Evolutionary conservation across 495 filamentous ascomycete genomes (phyloP), one percentile per base, ranked within the genome.

Genomic region (Penicillium pancosmium): DNA sequence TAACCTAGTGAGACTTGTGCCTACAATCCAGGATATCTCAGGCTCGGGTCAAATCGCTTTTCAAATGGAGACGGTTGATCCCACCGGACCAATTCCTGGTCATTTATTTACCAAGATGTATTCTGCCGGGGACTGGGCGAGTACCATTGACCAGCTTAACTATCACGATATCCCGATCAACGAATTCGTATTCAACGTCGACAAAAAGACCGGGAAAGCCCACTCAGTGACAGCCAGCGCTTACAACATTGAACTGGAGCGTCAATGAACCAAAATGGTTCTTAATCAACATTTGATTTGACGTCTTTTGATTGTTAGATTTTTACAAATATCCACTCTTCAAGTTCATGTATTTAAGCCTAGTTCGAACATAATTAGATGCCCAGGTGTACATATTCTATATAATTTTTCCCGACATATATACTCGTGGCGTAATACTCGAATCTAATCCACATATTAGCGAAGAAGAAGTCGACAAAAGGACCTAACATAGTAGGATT

Each of bases 131-230:
- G 48, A 67, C 65, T 60, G 73, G 67, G 66, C n/a, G 64, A 10
- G 34, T 23, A 41, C 38, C 8, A 58, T 72, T 9, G 71, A 77
- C 60, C 40, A 16, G 10, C 16, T 51, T 7, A 61, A 58, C 6
- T 76, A 72, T 52, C 67, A 57, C 12, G 70, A 65, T 10, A 38
- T 67, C 18, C 62, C 63, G 18, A 49, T 68, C 18, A 62, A 63
- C 23, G 59, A 71, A 15, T 73, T 77, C 53, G 65, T 77, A 5
- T 77, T 78, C 65, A 64, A 75, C 31, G 55, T 74, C 13, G 63
- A 68, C 36, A 55, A 54, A 16, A 46, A 69, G 35, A 51, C 40
- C 6, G 71, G 75, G 6, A 66, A 59, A 38, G 75, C 71, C 33
- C 48, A 53, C 52, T 62, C 62, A 2, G 66, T 73, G 34, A 71